A percentile compares a stretch with the other conserved stretches of the same genome.
phyloP scores from a whole-genome alignment of 768 basidiomycete genomes.

The Mycena rebaudengoi region DNA sequence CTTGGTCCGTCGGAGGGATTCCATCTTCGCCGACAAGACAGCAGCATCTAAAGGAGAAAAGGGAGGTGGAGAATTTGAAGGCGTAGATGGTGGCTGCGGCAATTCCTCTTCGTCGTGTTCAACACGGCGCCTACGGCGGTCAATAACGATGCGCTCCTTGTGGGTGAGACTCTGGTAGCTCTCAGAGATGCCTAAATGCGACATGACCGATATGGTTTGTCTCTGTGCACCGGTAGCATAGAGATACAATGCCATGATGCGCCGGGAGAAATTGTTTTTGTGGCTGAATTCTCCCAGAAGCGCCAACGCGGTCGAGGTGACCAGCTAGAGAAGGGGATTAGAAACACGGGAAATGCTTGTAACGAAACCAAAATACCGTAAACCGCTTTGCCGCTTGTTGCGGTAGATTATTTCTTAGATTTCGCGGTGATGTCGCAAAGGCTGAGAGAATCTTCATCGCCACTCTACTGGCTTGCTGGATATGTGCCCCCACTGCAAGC shows the following conservation, averaged over 20 bases:
- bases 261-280: conserved; percentile 37
- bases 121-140: not conserved
- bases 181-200: conserved; percentile 36
- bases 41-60: not conserved
- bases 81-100: not conserved
- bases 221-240: conserved; percentile 43
- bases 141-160: conserved; percentile 5
- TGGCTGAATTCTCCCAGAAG: conserved; percentile 42
- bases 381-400: not conserved
- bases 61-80: not conserved
- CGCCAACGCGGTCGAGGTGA: conserved; percentile 25
- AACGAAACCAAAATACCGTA: not conserved
- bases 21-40: not conserved
- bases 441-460: conserved; percentile 21
- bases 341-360: not conserved
- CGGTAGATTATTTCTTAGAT: not conserved
- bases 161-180: conserved; percentile 37
- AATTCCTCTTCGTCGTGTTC: not conserved
- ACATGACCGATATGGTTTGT: conserved; percentile 39
- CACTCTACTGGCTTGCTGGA: conserved; percentile 11
- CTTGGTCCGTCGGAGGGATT: not conserved
- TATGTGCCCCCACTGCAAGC: not conserved
- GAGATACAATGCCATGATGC: conserved; percentile 38
- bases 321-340: conserved; percentile 27
- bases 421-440: conserved; percentile 30